Conservation (phyloP, 1,284 basidiomycete genomes). For the Limonomyces culmigenus region DNA sequence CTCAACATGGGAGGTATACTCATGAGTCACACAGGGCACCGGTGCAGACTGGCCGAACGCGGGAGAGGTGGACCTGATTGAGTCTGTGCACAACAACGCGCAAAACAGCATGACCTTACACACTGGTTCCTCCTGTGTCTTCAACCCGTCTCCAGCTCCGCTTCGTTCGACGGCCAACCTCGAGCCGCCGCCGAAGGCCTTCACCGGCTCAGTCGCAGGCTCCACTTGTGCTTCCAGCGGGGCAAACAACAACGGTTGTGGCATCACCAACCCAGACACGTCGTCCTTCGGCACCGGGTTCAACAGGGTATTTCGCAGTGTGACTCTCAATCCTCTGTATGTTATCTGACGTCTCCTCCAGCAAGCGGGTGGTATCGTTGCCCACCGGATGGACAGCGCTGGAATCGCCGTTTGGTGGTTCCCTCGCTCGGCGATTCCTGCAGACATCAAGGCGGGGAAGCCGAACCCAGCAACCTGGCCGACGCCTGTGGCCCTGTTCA, state of each 20-base stretch:
- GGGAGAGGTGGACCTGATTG: constrained; percentile 62
- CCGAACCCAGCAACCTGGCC: constrained; percentile 59
- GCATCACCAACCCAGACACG: constrained; percentile 31
- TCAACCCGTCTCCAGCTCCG: constrained; percentile 14
- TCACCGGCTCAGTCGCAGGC: constrained; percentile 17
- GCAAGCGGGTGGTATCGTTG: constrained; percentile 57
- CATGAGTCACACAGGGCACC: background rate
- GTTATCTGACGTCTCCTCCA: too few relatives aligned
- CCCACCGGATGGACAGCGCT: constrained; percentile 45
- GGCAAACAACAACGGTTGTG: constrained; percentile 50
- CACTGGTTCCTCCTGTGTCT: constrained; percentile 34
- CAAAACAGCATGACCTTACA: constrained; percentile 63
- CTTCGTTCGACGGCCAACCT: constrained; percentile 8
- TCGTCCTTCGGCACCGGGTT: constrained; percentile 54
- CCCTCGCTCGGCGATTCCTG: constrained; percentile 44
- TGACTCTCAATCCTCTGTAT: too few relatives aligned
- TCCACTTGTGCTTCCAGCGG: constrained; percentile 29
- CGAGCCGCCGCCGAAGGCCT: constrained; percentile 10
- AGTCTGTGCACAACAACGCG: constrained; percentile 43
- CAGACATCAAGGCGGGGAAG: constrained; percentile 37
- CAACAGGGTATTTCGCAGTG: too few relatives aligned
- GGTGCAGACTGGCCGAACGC: constrained; percentile 10
- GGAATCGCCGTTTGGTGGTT: constrained; percentile 76
- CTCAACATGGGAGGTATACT: constrained; percentile 21
- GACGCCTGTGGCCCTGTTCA: constrained; percentile 48